phyloP scores from a whole-genome alignment of 2,329 filamentous ascomycete species.

The Botrytis fabae region DNA sequence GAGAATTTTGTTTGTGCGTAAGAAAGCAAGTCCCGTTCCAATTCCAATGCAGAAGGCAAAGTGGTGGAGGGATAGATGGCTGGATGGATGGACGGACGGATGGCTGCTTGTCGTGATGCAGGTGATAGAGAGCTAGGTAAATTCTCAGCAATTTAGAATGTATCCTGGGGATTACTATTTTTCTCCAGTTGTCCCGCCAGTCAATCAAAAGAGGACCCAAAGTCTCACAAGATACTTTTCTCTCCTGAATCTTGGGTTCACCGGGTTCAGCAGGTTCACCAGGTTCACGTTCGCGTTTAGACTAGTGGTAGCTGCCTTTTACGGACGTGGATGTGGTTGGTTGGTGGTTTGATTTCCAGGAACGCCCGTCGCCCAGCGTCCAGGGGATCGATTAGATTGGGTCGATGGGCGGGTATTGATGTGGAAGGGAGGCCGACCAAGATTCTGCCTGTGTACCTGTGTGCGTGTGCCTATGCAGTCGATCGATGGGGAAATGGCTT shows the following conservation, averaged over 20 bases:
- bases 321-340: not conserved
- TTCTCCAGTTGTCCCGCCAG: slow-evolving; percentile 3
- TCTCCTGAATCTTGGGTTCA: slow-evolving; percentile 15
- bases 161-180: slow-evolving; percentile 4
- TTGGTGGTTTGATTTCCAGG: slow-evolving; percentile 11
- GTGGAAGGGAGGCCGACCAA: not conserved
- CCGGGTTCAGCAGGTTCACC: not conserved
- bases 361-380: not conserved
- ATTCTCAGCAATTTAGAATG: not conserved
- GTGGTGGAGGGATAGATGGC: not conserved
- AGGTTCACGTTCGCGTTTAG: slow-evolving; percentile 8
- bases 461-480: not conserved
- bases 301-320: not conserved
- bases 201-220: not conserved
- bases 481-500: not conserved
- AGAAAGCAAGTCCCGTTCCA: slow-evolving; percentile 3
- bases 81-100: not conserved
- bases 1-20: slow-evolving; percentile 18
- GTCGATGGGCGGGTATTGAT: not conserved
- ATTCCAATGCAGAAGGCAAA: not conserved
- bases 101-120: not conserved
- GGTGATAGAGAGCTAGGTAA: not conserved
- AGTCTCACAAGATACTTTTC: slow-evolving; percentile 2
- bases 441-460: too few relatives aligned
- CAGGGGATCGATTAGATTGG: not conserved